phyloP scores from a whole-genome alignment of 495 filamentous ascomycete species.

The Daldinia caldariorum region DNA sequence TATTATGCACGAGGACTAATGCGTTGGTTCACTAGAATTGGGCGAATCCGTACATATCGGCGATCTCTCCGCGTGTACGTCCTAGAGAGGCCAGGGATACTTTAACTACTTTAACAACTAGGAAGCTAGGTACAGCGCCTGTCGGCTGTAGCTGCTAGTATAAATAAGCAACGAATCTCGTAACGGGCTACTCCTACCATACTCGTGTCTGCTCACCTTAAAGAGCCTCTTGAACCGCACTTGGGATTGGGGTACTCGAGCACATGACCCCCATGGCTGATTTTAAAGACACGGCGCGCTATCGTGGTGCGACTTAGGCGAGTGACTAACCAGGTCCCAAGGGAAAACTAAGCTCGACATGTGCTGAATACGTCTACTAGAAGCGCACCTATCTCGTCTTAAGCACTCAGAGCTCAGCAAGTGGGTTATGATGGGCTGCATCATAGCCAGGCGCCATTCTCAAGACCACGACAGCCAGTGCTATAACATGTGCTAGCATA shows the following conservation, averaged over 20 bases:
- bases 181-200: conserved; percentile 31
- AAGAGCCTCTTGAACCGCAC: conserved; percentile 40
- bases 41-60: conserved; percentile 40
- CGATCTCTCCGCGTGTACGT: conserved; percentile 39
- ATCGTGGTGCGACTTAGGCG: conserved; percentile 17
- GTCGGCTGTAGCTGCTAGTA: conserved; percentile 35
- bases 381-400: conserved; percentile 7
- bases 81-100: conserved; percentile 34
- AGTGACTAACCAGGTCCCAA: conserved; percentile 1
- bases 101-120: conserved; percentile 24
- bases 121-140: conserved; percentile 18
- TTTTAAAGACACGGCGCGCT: conserved; percentile 17
- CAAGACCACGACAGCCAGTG: conserved; percentile 3
- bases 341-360: conserved; percentile 16
- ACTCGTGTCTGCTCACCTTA: conserved; percentile 38
- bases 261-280: conserved; percentile 21
- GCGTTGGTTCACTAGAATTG: conserved; percentile 26
- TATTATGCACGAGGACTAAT: conserved; percentile 33
- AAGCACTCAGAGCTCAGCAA: conserved; percentile 14
- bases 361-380: conserved; percentile 6
- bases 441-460: conserved; percentile 10
- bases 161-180: conserved; percentile 37
- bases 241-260: conserved; percentile 25
- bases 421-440: conserved; percentile 6
- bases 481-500: conserved; percentile 8